Percentiles rank a stretch among this genome's conserved stretches.
phyloP scores from a whole-genome alignment of 2,329 filamentous ascomycete genomes.

The Xylariomycetidae sp. region DNA sequence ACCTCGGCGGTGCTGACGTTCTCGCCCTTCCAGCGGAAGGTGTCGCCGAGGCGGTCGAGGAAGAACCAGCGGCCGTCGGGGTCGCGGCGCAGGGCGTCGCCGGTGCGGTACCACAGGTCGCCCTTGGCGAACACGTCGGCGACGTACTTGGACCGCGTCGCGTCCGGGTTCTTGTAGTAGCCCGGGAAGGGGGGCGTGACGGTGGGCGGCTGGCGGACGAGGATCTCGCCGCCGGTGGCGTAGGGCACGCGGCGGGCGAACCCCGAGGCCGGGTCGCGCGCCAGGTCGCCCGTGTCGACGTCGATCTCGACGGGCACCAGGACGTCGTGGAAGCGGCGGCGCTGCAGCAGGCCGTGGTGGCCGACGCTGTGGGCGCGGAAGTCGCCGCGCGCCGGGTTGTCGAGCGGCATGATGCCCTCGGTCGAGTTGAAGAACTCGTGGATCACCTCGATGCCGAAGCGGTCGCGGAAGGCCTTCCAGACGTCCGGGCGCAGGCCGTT shows the following conservation, averaged over 20 bases:
- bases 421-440: constrained; percentile 75
- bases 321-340: constrained; percentile 46
- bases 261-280: constrained; percentile 61
- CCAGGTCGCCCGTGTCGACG: constrained; percentile 61
- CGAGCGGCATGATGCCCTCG: constrained; percentile 62
- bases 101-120: constrained; percentile 64
- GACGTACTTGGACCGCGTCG: constrained; percentile 63
- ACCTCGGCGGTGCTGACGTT: constrained; percentile 67
- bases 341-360: constrained; percentile 62
- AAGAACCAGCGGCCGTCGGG: constrained; percentile 65
- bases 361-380: constrained; percentile 63
- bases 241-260: constrained; percentile 61
- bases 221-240: constrained; percentile 68
- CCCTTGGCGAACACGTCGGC: constrained; percentile 61
- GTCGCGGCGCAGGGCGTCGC: constrained; percentile 60
- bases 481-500: constrained; percentile 67
- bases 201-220: constrained; percentile 53
- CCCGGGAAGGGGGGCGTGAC: constrained; percentile 58
- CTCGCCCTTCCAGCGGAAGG: constrained; percentile 70
- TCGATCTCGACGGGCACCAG: constrained; percentile 67
- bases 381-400: constrained; percentile 57
- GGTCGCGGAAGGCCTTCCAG: constrained; percentile 59
- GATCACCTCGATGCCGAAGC: constrained; percentile 59
- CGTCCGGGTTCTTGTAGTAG: constrained; percentile 62
- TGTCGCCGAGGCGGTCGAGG: constrained; percentile 65